Evolutionary conservation across 768 basidiomycete species (phyloP).

Genomic region (Rhizopogon salebrosus): DNA sequence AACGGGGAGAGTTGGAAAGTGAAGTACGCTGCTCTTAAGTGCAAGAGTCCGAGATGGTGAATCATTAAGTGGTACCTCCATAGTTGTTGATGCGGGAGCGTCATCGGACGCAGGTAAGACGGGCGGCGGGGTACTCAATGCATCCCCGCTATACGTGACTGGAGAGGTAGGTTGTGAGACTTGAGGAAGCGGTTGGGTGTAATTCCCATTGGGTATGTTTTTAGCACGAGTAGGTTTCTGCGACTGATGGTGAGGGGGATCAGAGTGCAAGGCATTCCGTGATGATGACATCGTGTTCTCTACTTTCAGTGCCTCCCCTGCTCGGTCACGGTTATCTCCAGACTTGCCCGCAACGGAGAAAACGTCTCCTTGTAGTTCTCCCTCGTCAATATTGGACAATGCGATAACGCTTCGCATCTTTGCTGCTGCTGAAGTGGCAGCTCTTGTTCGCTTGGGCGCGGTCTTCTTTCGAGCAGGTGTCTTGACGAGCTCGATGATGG

Average conservation of each 20-base stretch:
- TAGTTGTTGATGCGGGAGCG: conserved; percentile 9
- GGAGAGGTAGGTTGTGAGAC: conserved; percentile 2
- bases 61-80: conserved; percentile 33
- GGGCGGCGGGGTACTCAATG: conserved; percentile 20
- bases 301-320: conserved; percentile 14
- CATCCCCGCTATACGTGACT: conserved; percentile 10
- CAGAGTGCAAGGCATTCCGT: conserved; percentile 31
- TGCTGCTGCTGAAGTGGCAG: conserved; percentile 33
- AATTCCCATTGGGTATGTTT: conserved; percentile 4
- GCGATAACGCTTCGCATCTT: conserved; percentile 39
- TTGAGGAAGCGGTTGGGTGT: conserved; percentile 17
- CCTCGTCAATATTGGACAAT: conserved; percentile 20
- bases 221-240: conserved; percentile 13
- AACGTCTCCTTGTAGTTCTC: not conserved
- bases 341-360: not conserved
- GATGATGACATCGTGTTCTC: conserved; percentile 23
- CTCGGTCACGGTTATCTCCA: conserved; percentile 1
- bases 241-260: conserved; percentile 36
- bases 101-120: conserved; percentile 8
- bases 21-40: conserved; percentile 37
- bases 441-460: conserved; percentile 44
- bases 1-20: conserved; percentile 62
- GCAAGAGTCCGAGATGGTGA: conserved; percentile 19
- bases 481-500: conserved; percentile 76
- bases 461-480: conserved; percentile 75